These are phyloP conservation scores for Cercospora janseana DNA, from an alignment of 2,329 filamentous ascomycete genomes.

Conservation along the genomic window DNA sequence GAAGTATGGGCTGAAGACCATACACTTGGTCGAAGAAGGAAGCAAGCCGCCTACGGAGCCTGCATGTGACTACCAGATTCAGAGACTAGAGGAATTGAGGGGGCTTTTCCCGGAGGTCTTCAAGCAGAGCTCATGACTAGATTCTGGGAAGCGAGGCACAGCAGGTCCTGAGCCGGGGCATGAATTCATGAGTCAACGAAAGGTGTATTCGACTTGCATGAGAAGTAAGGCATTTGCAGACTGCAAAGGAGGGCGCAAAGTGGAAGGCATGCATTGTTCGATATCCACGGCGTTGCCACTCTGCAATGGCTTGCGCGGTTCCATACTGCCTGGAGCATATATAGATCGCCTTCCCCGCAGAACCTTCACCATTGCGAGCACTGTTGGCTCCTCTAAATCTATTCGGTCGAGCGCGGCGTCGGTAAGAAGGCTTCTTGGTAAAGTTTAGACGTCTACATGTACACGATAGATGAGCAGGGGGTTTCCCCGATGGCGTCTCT, in stretches of 20 bases:
- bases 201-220: not conserved
- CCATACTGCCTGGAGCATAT: no score
- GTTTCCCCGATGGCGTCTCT: no score
- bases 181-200: conserved; percentile 1
- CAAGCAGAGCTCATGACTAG: conserved; percentile 47
- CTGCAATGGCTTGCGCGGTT: no score
- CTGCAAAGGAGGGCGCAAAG: no score
- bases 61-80: conserved; percentile 66
- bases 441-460: conserved; percentile 12
- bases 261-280: no score
- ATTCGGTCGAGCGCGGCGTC: not conserved
- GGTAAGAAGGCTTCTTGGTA: not conserved
- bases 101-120: conserved; percentile 81
- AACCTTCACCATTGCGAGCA: no score
- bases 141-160: not conserved
- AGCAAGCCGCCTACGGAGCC: conserved; percentile 64
- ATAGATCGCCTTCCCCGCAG: no score
- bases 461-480: not conserved
- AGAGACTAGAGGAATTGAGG: conserved; percentile 71
- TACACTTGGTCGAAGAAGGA: conserved; percentile 78
- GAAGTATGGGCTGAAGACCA: conserved; percentile 79
- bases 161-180: not conserved
- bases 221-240: no score
- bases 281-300: no score
- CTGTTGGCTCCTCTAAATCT: not conserved